Base-by-base conservation (phyloP, 371 early-diverging fungal genomes). In the Blakeslea trispora region DNA sequence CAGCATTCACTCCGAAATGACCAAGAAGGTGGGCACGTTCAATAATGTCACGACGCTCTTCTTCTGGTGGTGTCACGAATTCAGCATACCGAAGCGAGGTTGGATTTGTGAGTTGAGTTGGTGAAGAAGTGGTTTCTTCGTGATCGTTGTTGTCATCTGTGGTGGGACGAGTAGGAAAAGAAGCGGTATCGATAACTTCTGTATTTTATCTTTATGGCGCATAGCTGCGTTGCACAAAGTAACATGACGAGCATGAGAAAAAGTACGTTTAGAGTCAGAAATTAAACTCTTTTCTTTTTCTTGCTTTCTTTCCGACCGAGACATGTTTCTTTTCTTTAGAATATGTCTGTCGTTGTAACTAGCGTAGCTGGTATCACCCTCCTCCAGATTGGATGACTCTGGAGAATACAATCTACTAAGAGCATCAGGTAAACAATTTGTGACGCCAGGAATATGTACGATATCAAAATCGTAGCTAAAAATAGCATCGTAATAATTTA, bases 401-500 rank as follows among this genome's bases (percentile, higher is more conserved):
- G 28, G 28, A 28, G 28, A 28, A 28, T 28, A 28, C 28, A 28
- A 28, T 13, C 10, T 40, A 9, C 39, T 18, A 35, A 8, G 31
- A 10, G 47, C 32, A 18, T 34, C 45, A 14, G 18, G 50, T 11
- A 56, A 24, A 21, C 57, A 40, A 24, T 58, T 57, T 0, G 35
- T 19, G 9, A 50, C 50, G n/a, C 57, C 57, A 8, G 51, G 57
- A 10, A 28, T 17, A 35, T 62, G 50, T 8, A 44, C 10, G 1
- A 57, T 44, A 0, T 17, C 42, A 32, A 68, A 61, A 3, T 39
- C 22, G 32, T 47, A 61, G 8, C 54, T 22, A 14, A 57, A 18
- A 18, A 68, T 28, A 23, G 61, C 46, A 7, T 61, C 63, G 11
- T 53, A 32, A 58, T 61, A 63, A 3, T 43, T 39, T 0, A 57